These are phyloP conservation scores for Arthrobotrys sinensis DNA, from an alignment of 2,329 filamentous ascomycete genomes.

Conservation along the genomic window DNA sequence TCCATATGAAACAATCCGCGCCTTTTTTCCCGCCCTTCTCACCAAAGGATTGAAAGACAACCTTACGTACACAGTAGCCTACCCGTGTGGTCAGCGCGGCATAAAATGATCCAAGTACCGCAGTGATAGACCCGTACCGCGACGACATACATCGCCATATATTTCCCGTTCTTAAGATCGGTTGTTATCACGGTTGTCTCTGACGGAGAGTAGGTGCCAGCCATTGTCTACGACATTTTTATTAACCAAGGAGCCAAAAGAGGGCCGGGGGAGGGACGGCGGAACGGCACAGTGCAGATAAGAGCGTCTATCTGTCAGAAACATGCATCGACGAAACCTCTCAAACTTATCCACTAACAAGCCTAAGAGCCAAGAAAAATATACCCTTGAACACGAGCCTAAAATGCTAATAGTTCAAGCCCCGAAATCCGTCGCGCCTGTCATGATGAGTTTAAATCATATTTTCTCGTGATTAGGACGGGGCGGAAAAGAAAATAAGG, in stretches of 20 bases:
- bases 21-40: not conserved
- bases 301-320: constrained; percentile 41
- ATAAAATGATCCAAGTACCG: constrained; percentile 23
- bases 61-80: not conserved
- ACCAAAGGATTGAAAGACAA: not conserved
- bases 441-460: constrained; percentile 8
- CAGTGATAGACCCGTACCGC: constrained; percentile 11
- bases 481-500: constrained; percentile 8
- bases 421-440: constrained; percentile 42
- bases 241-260: constrained; percentile 23
- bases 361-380: not conserved
- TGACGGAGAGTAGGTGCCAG: constrained; percentile 1
- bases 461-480: constrained; percentile 22
- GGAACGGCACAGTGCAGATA: constrained; percentile 43
- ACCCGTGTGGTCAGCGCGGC: constrained; percentile 3
- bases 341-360: constrained; percentile 32
- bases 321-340: constrained; percentile 42
- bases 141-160: constrained; percentile 14
- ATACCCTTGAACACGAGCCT: constrained; percentile 3
- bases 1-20: constrained; percentile 28
- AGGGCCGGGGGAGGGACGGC: constrained; percentile 2
- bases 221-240: constrained; percentile 12
- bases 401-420: constrained; percentile 10
- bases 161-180: constrained; percentile 12
- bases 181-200: constrained; percentile 5